Percentiles rank a stretch among this genome's conserved stretches.
Evolutionary conservation across 1,284 basidiomycete genomes (phyloP).

Genomic region (Apiotrichum veenhuisii): DNA sequence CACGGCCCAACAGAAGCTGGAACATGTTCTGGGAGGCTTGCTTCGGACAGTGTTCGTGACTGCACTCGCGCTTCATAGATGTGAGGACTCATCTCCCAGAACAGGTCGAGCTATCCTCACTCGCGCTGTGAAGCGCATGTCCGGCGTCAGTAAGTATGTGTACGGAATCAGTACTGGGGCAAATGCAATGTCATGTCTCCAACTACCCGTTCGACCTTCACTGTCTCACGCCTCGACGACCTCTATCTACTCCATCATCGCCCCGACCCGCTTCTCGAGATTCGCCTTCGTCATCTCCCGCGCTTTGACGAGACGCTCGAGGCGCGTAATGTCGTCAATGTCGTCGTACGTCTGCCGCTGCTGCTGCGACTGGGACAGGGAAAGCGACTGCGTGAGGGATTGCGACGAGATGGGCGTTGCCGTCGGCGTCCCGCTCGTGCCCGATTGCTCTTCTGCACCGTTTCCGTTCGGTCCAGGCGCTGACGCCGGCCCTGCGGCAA

Average conservation of each 20-base stretch:
- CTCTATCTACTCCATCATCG: background rate
- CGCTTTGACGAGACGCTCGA: constrained; percentile 40
- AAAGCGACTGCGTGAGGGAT: background rate
- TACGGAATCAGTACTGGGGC: too few species aligned
- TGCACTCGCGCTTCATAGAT: too few species aligned
- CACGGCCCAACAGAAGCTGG: too few species aligned
- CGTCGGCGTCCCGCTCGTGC: background rate
- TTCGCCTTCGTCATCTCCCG: constrained; percentile 34
- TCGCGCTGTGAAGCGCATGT: too few species aligned
- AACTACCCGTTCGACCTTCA: too few species aligned
- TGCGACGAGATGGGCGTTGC: background rate
- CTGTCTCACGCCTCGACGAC: background rate
- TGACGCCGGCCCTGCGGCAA: constrained; percentile 8
- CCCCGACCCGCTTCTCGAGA: constrained; percentile 24
- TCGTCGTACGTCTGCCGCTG: constrained; percentile 25
- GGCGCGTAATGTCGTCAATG: constrained; percentile 31
- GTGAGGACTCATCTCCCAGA: too few species aligned
- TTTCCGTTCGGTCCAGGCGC: too few species aligned
- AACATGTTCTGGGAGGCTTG: too few species aligned
- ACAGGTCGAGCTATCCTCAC: too few species aligned
- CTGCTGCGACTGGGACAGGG: background rate
- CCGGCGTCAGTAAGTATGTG: too few species aligned
- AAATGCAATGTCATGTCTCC: too few species aligned
- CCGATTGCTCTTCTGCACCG: background rate
- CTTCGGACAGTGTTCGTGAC: too few species aligned